phyloP scores from a whole-genome alignment of 2,329 filamentous ascomycete species.

The Colletotrichum sojae region DNA sequence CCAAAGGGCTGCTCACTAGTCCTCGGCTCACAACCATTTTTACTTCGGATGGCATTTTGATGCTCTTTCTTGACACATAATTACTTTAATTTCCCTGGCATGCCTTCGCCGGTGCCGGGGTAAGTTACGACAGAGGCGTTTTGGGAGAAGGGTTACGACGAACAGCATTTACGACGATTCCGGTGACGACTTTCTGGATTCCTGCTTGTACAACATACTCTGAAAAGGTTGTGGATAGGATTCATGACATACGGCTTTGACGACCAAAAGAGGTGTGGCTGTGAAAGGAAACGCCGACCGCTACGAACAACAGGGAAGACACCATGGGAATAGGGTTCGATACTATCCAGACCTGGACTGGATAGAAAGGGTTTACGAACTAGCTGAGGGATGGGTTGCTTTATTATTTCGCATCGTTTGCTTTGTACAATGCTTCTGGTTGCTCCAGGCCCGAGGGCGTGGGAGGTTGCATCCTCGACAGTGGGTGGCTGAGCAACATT shows the following conservation, averaged over 20 bases:
- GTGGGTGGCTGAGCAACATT: conserved; percentile 3
- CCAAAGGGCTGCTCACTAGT: conserved; percentile 41
- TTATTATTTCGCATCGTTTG: conserved; percentile 19
- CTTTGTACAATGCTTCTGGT: conserved; percentile 31
- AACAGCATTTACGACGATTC: conserved; percentile 40
- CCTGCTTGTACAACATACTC: conserved; percentile 40
- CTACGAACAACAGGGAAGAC: conserved; percentile 33
- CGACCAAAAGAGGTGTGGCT: conserved; percentile 34
- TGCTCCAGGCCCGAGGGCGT: neutral
- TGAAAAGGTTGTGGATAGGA: conserved; percentile 34
- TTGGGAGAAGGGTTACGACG: conserved; percentile 33
- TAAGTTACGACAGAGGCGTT: conserved; percentile 36
- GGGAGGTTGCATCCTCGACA: neutral
- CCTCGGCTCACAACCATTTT: conserved; percentile 30
- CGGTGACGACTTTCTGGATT: conserved; percentile 40
- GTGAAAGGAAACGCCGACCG: conserved; percentile 30
- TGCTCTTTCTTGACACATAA: conserved; percentile 28
- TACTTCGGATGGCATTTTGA: conserved; percentile 31
- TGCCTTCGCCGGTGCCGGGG: conserved; percentile 22
- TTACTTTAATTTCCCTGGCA: conserved; percentile 32
- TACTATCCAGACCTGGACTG: conserved; percentile 34
- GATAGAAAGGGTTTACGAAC: conserved; percentile 28
- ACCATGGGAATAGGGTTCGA: conserved; percentile 28
- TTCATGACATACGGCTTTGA: conserved; percentile 39
- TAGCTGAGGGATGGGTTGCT: conserved; percentile 11